A percentile compares a stretch with the other conserved stretches of the same genome.
Evolutionary conservation across 495 filamentous ascomycete genomes (phyloP).

Genomic region (Penicillium coffeae): DNA sequence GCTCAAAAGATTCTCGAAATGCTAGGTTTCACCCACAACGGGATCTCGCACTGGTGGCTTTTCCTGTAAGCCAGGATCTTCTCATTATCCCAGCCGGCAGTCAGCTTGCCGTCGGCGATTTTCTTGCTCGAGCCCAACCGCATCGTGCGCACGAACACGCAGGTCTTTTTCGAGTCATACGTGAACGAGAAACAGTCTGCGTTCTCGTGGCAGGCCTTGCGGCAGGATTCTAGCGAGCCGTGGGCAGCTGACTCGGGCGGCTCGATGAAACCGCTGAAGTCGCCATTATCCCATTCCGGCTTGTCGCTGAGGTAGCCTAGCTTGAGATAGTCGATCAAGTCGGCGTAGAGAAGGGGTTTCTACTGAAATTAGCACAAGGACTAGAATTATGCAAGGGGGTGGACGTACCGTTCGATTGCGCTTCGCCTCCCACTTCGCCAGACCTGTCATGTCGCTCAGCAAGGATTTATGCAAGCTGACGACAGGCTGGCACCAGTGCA

Average conservation of each 20-base stretch:
- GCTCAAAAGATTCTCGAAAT: conserved; percentile 26
- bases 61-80: conserved; percentile 25
- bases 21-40: conserved; percentile 31
- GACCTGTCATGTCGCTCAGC: conserved; percentile 20
- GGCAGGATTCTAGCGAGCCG: conserved; percentile 21
- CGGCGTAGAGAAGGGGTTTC: conserved; percentile 27
- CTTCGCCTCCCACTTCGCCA: conserved; percentile 23
- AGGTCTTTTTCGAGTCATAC: conserved; percentile 19
- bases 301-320: conserved; percentile 14
- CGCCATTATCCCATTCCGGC: conserved; percentile 35
- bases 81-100: conserved; percentile 31
- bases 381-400: background rate
- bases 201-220: conserved; percentile 23
- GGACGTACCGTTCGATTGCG: conserved; percentile 22
- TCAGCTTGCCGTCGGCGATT: conserved; percentile 8
- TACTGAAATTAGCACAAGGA: background rate
- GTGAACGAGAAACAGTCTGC: conserved; percentile 29
- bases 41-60: conserved; percentile 3
- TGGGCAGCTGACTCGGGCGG: conserved; percentile 21
- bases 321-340: conserved; percentile 25
- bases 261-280: conserved; percentile 26
- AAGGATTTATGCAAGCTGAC: conserved; percentile 50
- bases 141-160: conserved; percentile 25
- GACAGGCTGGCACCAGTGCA: conserved; percentile 50
- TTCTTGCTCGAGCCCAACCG: conserved; percentile 18